A percentile compares a stretch with the other conserved stretches of the same genome.
phyloP scores from a whole-genome alignment of 768 basidiomycete genomes.

The Tylopilus felleus region DNA sequence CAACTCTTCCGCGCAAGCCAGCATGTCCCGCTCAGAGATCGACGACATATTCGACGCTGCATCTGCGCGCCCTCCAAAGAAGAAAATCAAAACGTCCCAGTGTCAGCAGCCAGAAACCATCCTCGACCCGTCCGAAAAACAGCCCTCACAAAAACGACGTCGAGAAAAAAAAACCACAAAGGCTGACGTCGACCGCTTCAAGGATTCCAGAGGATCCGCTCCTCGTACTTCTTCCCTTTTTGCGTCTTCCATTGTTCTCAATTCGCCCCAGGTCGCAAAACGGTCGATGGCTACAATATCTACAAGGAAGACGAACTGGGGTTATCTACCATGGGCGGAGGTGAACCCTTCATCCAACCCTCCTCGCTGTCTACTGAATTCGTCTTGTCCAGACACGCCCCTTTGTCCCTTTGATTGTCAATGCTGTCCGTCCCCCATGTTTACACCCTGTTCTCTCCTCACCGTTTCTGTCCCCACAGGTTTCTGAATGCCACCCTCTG shows the following conservation, averaged over 20 bases:
- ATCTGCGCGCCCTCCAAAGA: constrained; percentile 39
- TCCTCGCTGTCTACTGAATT: constrained; percentile 19
- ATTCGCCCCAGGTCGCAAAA: constrained; percentile 57
- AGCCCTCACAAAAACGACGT: constrained; percentile 32
- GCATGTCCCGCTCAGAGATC: constrained; percentile 67
- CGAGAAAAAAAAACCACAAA: constrained; percentile 27
- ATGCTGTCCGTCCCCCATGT: constrained; percentile 60
- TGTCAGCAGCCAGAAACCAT: constrained; percentile 50
- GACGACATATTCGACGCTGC: constrained; percentile 73
- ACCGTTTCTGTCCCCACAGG: constrained; percentile 14
- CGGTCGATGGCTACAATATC: constrained; percentile 75
- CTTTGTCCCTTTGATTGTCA: constrained; percentile 88
- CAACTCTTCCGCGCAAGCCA: constrained; percentile 15
- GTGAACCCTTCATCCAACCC: constrained; percentile 39
- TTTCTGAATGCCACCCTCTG: constrained; percentile 17
- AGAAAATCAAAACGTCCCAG: constrained; percentile 29
- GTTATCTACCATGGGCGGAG: constrained; percentile 64
- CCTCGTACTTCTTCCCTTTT: constrained; percentile 49
- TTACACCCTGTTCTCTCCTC: not conserved
- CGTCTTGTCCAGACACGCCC: constrained; percentile 58
- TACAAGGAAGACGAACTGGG: constrained; percentile 85
- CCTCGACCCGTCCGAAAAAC: constrained; percentile 55
- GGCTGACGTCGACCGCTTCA: constrained; percentile 50
- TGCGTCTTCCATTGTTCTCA: constrained; percentile 9
- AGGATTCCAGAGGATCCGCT: constrained; percentile 71